Evolutionary conservation across 345 rosid genomes (phyloP).

Genomic region (Eucalyptus curtisii): DNA sequence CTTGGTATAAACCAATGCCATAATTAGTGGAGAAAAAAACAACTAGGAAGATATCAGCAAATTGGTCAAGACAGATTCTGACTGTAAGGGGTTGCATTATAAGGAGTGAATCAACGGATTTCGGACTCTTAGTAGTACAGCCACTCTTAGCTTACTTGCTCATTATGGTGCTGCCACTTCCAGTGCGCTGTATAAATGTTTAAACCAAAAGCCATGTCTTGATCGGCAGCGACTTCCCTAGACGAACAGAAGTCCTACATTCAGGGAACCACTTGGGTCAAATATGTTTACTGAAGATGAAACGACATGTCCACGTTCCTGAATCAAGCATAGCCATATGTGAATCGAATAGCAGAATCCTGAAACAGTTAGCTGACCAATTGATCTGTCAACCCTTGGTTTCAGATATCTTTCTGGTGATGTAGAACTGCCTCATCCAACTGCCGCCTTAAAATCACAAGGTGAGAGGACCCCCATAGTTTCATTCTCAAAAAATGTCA

Average conservation of each 20-base stretch:
- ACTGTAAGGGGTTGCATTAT: not conserved
- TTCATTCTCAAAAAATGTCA: not conserved
- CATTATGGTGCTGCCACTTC: not conserved
- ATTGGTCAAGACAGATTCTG: not conserved
- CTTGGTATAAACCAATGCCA: not conserved
- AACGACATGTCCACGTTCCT: not conserved
- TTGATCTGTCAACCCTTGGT: not conserved
- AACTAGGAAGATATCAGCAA: not conserved
- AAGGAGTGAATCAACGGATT: not conserved
- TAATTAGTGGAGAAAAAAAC: not conserved
- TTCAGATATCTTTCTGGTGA: not conserved
- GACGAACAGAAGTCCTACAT: not conserved
- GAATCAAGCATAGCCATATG: not conserved
- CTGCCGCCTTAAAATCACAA: not conserved
- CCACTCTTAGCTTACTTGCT: not conserved
- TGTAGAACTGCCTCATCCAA: not conserved
- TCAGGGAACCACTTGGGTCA: not conserved
- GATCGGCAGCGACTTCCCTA: not conserved
- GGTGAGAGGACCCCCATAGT: not conserved
- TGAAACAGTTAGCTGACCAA: not conserved
- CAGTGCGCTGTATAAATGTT: not conserved
- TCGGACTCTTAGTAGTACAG: not conserved
- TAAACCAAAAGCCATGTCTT: not conserved
- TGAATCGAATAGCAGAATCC: not conserved
- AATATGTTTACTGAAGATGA: not conserved